A percentile compares a stretch with the other conserved stretches of the same genome.
Conservation (phyloP, 139 green algal genomes). For the Chlorella ohadii region DNA sequence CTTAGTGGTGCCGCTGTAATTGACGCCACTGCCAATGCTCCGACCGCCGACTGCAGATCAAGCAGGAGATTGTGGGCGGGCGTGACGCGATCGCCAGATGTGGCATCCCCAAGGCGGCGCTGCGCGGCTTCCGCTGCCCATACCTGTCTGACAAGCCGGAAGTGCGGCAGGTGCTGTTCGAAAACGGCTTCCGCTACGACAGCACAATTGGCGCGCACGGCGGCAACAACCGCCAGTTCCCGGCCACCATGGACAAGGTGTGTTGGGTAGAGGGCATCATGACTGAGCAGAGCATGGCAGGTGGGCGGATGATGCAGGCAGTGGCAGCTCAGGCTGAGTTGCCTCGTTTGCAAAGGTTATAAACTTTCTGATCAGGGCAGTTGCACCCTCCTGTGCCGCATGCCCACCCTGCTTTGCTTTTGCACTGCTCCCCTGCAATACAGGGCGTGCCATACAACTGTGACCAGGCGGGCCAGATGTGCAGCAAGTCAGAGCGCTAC, state of each 20-base stretch:
- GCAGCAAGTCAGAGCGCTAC: neutral
- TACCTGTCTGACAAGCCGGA: constrained; percentile 31
- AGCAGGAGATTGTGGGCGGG: constrained; percentile 23
- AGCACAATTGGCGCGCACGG: constrained; percentile 16
- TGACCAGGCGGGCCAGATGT: neutral
- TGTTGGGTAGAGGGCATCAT: too few species aligned
- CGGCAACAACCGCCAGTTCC: neutral
- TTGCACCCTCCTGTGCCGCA: too few species aligned
- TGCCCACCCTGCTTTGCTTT: too few species aligned
- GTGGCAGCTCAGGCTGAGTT: too few species aligned
- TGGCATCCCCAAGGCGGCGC: constrained; percentile 19
- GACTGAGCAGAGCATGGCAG: too few species aligned
- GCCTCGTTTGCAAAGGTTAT: too few species aligned
- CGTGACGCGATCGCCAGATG: constrained; percentile 16
- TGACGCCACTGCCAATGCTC: too few species aligned
- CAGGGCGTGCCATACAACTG: constrained; percentile 12
- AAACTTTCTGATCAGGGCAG: too few species aligned
- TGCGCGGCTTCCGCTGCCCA: constrained; percentile 36
- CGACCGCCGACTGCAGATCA: too few species aligned
- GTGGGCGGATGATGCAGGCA: too few species aligned
- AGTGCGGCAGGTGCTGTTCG: constrained; percentile 31
- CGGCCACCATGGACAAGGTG: constrained; percentile 20
- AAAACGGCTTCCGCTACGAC: constrained; percentile 35
- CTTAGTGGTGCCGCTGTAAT: too few species aligned
- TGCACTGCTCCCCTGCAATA: too few species aligned